These are phyloP conservation scores for Ashbya aceris DNA, from an alignment of 1,139 yeast species.

Conservation along the genomic window DNA sequence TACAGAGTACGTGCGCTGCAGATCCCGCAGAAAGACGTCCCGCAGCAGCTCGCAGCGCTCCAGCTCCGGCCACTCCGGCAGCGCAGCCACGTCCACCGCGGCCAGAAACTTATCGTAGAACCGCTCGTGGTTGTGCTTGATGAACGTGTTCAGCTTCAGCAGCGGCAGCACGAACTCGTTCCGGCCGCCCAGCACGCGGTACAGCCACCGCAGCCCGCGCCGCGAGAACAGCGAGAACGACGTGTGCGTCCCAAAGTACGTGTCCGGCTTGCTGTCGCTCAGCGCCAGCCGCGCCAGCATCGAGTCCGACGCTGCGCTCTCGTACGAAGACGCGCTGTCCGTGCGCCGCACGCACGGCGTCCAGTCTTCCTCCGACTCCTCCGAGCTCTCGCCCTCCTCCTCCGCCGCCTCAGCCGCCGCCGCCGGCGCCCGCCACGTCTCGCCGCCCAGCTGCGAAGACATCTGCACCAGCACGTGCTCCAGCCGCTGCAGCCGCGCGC, in stretches of 20 bases:
- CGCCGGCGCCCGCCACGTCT: background rate
- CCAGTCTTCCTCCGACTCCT: background rate
- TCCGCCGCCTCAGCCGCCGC: background rate
- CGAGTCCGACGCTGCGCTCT: background rate
- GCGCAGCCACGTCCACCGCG: conserved; percentile 1
- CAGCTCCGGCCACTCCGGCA: conserved; percentile 4
- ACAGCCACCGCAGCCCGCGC: conserved; percentile 7
- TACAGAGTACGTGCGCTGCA: background rate
- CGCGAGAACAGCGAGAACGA: conserved; percentile 6
- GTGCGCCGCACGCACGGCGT: background rate
- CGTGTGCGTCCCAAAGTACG: conserved; percentile 5
- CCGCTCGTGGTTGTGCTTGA: conserved; percentile 1
- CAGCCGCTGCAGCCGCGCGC: conserved; percentile 6
- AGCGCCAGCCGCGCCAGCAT: background rate
- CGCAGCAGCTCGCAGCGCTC: conserved; percentile 5
- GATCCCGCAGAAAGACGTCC: conserved; percentile 3
- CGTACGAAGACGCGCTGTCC: background rate
- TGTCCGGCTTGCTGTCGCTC: conserved; percentile 1
- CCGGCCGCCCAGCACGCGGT: conserved; percentile 1
- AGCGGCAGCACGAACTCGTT: conserved; percentile 4
- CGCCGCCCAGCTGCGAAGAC: background rate
- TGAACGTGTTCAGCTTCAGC: conserved; percentile 1
- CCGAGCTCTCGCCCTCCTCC: conserved; percentile 1
- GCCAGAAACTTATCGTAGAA: conserved; percentile 2
- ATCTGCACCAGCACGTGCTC: conserved; percentile 5